A percentile compares a stretch with the other conserved stretches of the same genome.
phyloP scores from a whole-genome alignment of 345 rosid species.

The Cochlearia excelsa region DNA sequence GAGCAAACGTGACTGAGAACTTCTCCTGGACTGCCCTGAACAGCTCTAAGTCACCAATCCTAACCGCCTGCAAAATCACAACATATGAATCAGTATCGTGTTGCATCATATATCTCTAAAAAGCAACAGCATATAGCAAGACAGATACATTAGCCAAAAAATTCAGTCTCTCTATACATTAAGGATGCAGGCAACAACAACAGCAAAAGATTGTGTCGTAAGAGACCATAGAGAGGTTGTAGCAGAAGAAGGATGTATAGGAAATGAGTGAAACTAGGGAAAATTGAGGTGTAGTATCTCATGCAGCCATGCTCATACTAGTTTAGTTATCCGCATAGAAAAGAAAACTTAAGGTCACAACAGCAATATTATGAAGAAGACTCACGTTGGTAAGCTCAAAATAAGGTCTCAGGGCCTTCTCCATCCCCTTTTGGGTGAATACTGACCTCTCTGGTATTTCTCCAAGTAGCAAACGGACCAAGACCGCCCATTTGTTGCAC shows the following conservation, averaged over 20 bases:
- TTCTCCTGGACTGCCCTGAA: slow-evolving; percentile 73
- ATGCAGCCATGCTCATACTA: background rate
- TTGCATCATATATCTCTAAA: slow-evolving; percentile 21
- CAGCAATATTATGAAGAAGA: slow-evolving; percentile 22
- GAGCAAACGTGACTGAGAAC: slow-evolving; percentile 58
- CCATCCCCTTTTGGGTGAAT: slow-evolving; percentile 88
- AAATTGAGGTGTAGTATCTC: slow-evolving; percentile 4
- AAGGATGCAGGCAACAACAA: slow-evolving; percentile 1
- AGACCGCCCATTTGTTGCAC: slow-evolving; percentile 82
- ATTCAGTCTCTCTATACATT: background rate
- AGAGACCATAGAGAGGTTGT: background rate
- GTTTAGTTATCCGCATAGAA: background rate
- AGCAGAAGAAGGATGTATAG: background rate
- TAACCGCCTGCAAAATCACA: slow-evolving; percentile 59
- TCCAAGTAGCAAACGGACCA: slow-evolving; percentile 73
- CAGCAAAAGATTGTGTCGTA: background rate
- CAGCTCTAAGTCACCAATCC: slow-evolving; percentile 88
- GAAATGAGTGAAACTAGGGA: slow-evolving; percentile 1
- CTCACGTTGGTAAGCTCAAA: slow-evolving; percentile 90
- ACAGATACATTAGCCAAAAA: background rate
- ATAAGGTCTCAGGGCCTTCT: slow-evolving; percentile 75
- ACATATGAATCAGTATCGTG: slow-evolving; percentile 18
- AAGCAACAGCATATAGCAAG: background rate
- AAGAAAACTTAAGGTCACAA: background rate
- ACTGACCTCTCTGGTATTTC: slow-evolving; percentile 86